Percentiles rank a stretch among this genome's conserved stretches.
Conservation (phyloP, 176 grass and related monocot species). For the Carex scoparia region DNA sequence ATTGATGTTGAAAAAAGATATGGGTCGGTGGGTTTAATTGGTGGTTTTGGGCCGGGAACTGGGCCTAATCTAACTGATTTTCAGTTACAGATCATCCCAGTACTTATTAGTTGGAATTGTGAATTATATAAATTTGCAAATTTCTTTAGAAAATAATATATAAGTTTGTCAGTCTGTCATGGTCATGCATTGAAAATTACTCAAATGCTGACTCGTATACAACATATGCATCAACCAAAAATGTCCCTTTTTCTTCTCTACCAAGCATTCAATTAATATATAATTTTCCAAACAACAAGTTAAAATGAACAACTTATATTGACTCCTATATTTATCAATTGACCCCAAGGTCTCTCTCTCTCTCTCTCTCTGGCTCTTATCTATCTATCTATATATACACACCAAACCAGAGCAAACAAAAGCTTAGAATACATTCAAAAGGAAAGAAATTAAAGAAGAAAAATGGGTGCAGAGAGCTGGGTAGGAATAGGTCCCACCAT, state of each 20-base stretch:
- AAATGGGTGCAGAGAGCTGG: conserved; percentile 30
- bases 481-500: conserved; percentile 18
- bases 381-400: not conserved
- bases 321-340: too few species aligned
- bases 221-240: not conserved
- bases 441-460: too few species aligned
- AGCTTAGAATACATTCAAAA: too few species aligned
- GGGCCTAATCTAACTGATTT: too few species aligned
- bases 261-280: not conserved
- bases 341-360: too few species aligned
- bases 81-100: too few species aligned
- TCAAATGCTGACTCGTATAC: not conserved
- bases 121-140: not conserved
- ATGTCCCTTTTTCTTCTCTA: not conserved
- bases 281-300: not conserved
- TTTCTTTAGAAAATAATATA: not conserved
- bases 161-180: too few species aligned
- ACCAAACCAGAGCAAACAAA: not conserved
- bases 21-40: too few species aligned
- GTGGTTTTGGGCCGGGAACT: too few species aligned
- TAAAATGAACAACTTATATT: too few species aligned
- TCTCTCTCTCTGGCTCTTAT: too few species aligned
- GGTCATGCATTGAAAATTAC: not conserved
- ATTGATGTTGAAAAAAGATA: too few species aligned
- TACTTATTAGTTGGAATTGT: not conserved